Conservation (phyloP, 2,329 filamentous ascomycete species). For the Botrytis porri region DNA sequence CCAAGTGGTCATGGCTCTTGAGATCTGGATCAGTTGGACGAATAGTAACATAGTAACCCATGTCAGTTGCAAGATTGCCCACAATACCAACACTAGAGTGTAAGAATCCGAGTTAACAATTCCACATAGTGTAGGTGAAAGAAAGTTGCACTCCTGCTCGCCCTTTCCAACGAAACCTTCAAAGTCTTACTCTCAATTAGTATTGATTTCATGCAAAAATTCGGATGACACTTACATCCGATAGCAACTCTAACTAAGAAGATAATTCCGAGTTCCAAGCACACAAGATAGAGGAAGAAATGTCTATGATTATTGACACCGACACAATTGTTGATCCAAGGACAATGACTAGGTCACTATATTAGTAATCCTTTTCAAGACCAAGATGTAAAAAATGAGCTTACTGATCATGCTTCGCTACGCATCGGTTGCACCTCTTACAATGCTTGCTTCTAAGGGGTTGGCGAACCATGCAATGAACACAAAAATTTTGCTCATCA, state of each 20-base stretch:
- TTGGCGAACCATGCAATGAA: conserved; percentile 89
- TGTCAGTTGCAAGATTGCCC: conserved; percentile 79
- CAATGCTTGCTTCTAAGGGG: conserved; percentile 96
- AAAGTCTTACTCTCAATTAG: conserved; percentile 55
- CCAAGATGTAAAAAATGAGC: conserved; percentile 36
- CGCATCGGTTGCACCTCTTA: conserved; percentile 83
- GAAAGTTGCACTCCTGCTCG: conserved; percentile 64
- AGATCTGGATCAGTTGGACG: conserved; percentile 90
- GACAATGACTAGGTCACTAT: conserved; percentile 68
- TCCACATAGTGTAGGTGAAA: conserved; percentile 72
- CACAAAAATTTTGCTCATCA: conserved; percentile 91
- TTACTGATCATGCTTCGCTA: conserved; percentile 95
- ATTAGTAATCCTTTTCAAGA: not conserved
- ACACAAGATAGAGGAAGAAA: conserved; percentile 87
- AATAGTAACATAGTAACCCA: conserved; percentile 98
- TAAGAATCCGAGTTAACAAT: conserved; percentile 79
- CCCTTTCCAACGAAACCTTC: conserved; percentile 53
- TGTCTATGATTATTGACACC: conserved; percentile 95
- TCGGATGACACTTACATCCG: conserved; percentile 54
- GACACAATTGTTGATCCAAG: conserved; percentile 96
- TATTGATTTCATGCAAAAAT: not conserved
- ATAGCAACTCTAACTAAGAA: conserved; percentile 70
- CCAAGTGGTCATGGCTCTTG: conserved; percentile 89
- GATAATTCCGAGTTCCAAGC: conserved; percentile 71
- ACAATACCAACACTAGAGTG: conserved; percentile 74